Conservation (phyloP, 1,284 basidiomycete genomes). For the Agaricales sp. region DNA sequence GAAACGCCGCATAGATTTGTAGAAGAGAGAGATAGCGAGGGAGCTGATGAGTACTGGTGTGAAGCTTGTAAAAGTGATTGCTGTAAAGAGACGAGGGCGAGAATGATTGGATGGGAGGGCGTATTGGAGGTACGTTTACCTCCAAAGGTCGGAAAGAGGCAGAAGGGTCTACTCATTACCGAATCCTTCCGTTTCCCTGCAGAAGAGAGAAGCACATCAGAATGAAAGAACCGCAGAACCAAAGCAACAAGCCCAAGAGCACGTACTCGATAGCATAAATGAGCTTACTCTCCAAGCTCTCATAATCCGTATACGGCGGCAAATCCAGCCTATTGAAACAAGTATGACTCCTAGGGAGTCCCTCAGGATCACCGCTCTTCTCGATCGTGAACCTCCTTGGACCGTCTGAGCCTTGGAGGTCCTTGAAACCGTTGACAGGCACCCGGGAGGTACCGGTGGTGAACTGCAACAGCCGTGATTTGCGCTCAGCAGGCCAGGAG, state of each 20-base stretch:
- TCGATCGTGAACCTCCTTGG: slow-evolving; percentile 93
- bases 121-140: too few relatives aligned
- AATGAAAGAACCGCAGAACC: slow-evolving; percentile 5
- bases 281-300: slow-evolving; percentile 83
- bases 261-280: slow-evolving; percentile 84
- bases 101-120: too few relatives aligned
- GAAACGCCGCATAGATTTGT: too few relatives aligned
- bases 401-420: slow-evolving; percentile 95
- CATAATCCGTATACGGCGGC: slow-evolving; percentile 86
- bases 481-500: slow-evolving; percentile 93
- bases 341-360: slow-evolving; percentile 83
- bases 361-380: slow-evolving; percentile 88
- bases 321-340: slow-evolving; percentile 91
- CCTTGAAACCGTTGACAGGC: slow-evolving; percentile 99
- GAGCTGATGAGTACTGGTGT: too few relatives aligned
- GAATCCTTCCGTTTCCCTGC: slow-evolving; percentile 56
- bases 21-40: too few relatives aligned
- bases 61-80: too few relatives aligned
- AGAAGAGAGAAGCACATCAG: slow-evolving; percentile 8
- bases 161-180: slow-evolving; percentile 36
- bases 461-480: slow-evolving; percentile 91
- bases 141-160: too few relatives aligned
- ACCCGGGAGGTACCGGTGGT: slow-evolving; percentile 96
- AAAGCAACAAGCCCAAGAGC: slow-evolving; percentile 2
- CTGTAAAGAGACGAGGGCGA: too few relatives aligned